Conservation (phyloP, 352 stramenopile species). For the Blastocystis sp. region DNA sequence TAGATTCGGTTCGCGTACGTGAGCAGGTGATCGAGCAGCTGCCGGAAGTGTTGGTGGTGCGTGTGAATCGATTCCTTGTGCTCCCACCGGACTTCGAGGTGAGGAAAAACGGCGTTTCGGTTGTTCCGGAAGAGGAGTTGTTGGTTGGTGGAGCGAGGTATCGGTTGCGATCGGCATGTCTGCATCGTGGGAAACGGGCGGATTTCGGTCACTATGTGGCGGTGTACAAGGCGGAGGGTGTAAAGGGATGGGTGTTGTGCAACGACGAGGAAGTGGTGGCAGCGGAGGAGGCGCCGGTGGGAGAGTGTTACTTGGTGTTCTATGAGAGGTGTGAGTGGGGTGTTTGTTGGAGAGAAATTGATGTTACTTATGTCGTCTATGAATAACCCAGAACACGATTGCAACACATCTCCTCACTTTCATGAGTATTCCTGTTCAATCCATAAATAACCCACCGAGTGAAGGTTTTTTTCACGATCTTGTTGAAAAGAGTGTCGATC, state of each 20-base stretch:
- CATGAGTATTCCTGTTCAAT: too few species aligned
- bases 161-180: not conserved
- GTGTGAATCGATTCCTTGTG: constrained; percentile 29
- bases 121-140: not conserved
- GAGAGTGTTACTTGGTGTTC: constrained; percentile 39
- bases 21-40: not conserved
- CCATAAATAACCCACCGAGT: too few species aligned
- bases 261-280: constrained; percentile 42
- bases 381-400: not conserved
- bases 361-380: too few species aligned
- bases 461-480: too few species aligned
- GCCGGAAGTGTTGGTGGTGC: not conserved
- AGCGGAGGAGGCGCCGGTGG: not conserved
- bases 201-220: constrained; percentile 49
- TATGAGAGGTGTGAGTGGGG: not conserved
- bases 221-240: constrained; percentile 15
- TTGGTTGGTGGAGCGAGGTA: too few species aligned
- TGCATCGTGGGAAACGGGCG: constrained; percentile 29
- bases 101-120: not conserved
- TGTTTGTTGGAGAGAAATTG: constrained; percentile 56
- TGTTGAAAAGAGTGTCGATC: too few species aligned
- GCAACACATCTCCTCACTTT: too few species aligned
- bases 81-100: not conserved
- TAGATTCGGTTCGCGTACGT: not conserved
- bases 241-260: constrained; percentile 28